A percentile compares a stretch with the other conserved stretches of the same genome.
Evolutionary conservation across 306 rosid genomes (phyloP).

Genomic region (Lathyrus tuberosus): DNA sequence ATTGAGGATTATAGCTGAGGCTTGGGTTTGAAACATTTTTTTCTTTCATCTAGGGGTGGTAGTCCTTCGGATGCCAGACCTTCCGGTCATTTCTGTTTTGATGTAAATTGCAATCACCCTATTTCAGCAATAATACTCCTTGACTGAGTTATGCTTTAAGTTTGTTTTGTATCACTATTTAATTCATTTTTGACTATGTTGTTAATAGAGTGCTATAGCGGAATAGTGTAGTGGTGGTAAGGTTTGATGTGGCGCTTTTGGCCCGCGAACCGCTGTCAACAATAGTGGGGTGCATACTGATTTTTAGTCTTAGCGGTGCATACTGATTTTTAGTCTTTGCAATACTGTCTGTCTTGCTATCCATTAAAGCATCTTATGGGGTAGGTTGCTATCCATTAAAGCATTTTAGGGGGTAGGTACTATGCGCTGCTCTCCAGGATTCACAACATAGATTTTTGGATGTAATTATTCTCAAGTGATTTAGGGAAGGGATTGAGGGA

Average conservation of each 20-base stretch:
- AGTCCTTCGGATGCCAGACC: neutral
- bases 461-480: neutral
- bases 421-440: too few species aligned
- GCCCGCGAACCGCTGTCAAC: too few species aligned
- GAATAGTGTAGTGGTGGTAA: too few species aligned
- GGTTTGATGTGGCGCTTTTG: too few species aligned
- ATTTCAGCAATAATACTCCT: slow-evolving; percentile 9
- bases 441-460: neutral
- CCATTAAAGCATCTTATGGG: too few species aligned
- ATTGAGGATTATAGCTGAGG: neutral
- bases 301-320: too few species aligned
- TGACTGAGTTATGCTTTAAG: neutral
- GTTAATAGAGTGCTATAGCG: too few species aligned
- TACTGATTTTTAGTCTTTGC: too few species aligned
- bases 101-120: neutral
- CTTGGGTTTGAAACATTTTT: slow-evolving; percentile 5
- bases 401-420: too few species aligned
- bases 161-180: slow-evolving; percentile 17
- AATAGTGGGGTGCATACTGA: too few species aligned
- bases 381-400: too few species aligned
- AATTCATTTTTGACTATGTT: neutral
- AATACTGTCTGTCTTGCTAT: too few species aligned
- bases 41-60: neutral
- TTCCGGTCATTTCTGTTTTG: slow-evolving; percentile 2
- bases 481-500: neutral